Evolutionary conservation across 208 protist genomes (phyloP), one percentile per base, ranked within the genome.

Genomic region (Acanthamoeba quina): DNA sequence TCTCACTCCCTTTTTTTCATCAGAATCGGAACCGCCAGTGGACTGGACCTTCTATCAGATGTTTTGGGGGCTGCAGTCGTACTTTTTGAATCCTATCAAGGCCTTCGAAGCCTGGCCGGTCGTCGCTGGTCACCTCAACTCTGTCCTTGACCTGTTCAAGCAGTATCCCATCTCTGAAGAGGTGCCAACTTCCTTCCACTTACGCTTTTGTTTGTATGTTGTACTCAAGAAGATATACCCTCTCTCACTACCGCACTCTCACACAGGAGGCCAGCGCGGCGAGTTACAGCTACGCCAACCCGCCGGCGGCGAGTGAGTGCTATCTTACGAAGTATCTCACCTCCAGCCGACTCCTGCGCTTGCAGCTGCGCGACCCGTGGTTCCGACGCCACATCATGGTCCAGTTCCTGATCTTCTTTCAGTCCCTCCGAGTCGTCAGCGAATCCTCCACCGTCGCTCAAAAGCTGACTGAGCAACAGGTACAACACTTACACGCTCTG

Each of bases 281-380:
- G 2, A 54, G 78, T 5, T 86, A 86, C 70, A 78, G 37, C 70
- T 78, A 41, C 19, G 70, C 70, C 4, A n/a, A 62, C 26, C 49
- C 78, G 49, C 78, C 29, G 41, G 58, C 85, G 9, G 34, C 26
- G 2, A 52, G 26, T n/a, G 58, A 90, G 5, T 74, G 58, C 58
- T 90, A 90, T 29, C 62, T 90, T 31, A 90, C 85, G 11, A 90
- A 90, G 31, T 90, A 90, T 26, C 85, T 90, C 58, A 90, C 85
- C 19, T 74, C 60, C 31, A 90, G 85, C 60, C 85, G 85, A 7
- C 62, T 90, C 7, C n/a, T 90, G 54, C 54, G 85, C 4, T 26
- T 90, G 54, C 85, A 90, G 58, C 60, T 90, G 85, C 54, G 62
- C 60, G 85, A 90, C 41, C 85, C 85, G 24, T 90, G 85, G 85